A percentile compares a stretch with the other conserved stretches of the same genome.
These are phyloP conservation scores for Neurospora terricola DNA, from an alignment of 495 filamentous ascomycete species.

Conservation along the genomic window DNA sequence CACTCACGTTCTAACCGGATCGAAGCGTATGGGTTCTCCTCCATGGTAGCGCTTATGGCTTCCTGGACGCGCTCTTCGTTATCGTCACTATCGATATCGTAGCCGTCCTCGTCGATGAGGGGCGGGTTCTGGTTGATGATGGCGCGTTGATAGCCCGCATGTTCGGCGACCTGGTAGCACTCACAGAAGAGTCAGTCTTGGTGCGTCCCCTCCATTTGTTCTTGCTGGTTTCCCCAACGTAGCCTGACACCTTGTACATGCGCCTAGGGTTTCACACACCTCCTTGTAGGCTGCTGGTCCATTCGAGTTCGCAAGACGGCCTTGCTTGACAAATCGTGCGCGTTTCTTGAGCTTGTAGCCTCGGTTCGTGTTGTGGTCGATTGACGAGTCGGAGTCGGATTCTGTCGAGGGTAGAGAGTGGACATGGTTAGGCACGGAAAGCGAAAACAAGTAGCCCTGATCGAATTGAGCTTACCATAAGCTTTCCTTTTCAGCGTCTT, in stretches of 20 bases:
- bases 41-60: conserved; percentile 57
- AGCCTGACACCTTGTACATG: background rate
- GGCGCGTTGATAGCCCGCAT: conserved; percentile 73
- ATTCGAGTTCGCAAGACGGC: conserved; percentile 56
- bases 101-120: conserved; percentile 79
- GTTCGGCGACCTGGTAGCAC: conserved; percentile 58
- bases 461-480: conserved; percentile 12
- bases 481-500: conserved; percentile 19
- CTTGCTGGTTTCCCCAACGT: background rate
- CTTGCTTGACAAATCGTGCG: conserved; percentile 68
- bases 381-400: conserved; percentile 77
- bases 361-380: conserved; percentile 73
- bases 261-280: conserved; percentile 37
- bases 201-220: conserved; percentile 1
- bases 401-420: conserved; percentile 36
- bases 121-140: conserved; percentile 68
- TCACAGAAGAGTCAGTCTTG: background rate
- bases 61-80: conserved; percentile 56
- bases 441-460: background rate
- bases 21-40: conserved; percentile 74
- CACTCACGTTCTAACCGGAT: conserved; percentile 72
- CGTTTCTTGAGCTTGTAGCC: conserved; percentile 84
- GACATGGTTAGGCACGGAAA: background rate
- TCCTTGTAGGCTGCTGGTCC: conserved; percentile 77
- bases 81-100: conserved; percentile 72